Base-by-base conservation (phyloP, 2,329 filamentous ascomycete genomes). In the Nemania abortiva region DNA sequence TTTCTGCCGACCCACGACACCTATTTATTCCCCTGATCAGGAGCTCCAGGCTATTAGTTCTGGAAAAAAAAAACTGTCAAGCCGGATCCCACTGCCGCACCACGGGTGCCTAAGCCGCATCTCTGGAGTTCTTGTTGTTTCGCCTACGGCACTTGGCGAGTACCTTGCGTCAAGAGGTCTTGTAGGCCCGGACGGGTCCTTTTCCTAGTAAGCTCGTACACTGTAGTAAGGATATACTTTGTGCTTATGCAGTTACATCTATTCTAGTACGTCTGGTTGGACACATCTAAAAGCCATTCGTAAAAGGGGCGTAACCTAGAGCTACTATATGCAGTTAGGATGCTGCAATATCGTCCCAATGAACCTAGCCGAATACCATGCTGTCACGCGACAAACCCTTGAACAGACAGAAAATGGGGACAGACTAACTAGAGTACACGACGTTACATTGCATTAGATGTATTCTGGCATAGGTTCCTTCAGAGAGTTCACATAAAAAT, bases 181-280 rank as follows among this genome's bases (percentile, higher is more conserved):
- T 39, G 37, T 50, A 24, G 34, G 31, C 31, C 22, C 50, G 42
- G 10, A 22, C 24, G 7, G 24, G 20, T n/a, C 22, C 34, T 34
- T 22, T 13, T 37, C 20, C 47, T 50, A 13, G 22, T 50, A 50
- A 20, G 22, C 47, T 13, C 27, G 45, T 50, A 58, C 18, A n/a
- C 39, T 1, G 18, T 47, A 42, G 37, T 47, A 37, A 54, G 65
- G 54, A 47, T 63, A 24, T 54, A 59, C 59, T 59, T 67, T 60
- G 59, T 59, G 47, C 53, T 54, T 7, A 39, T 54, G 39, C 13
- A 20, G 37, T 55, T 64, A 64, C n/a, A 53, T 63, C 54, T n/a
- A 59, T 59, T 67, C 37, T 63, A 54, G 59, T 47, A 67, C 37
- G 65, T 63, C 59, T 54, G 27, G 20, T 58, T 22, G 56, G 37